Conservation (phyloP, 2,329 filamentous ascomycete species). For the Aureobasidium zeae region DNA sequence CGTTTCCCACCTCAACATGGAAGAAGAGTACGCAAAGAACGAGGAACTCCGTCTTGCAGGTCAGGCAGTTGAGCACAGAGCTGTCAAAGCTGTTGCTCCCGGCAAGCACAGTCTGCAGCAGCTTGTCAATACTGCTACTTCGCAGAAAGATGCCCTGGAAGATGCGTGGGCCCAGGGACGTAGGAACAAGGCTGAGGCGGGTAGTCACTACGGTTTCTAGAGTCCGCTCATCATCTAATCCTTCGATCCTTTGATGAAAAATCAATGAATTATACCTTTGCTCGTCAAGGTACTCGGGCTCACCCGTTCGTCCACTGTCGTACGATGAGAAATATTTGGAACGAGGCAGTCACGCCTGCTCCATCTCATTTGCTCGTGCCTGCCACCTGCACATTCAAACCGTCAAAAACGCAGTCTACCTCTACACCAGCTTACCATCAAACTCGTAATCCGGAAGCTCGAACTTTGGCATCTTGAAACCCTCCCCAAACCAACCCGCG, state of each 20-base stretch:
- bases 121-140: constrained; percentile 72
- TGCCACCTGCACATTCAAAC: too few species aligned
- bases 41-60: constrained; percentile 63
- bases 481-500: background rate
- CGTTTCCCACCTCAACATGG: constrained; percentile 80
- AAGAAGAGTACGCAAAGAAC: constrained; percentile 77
- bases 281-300: too few species aligned
- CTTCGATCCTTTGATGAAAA: background rate
- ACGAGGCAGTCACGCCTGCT: too few species aligned
- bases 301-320: too few species aligned
- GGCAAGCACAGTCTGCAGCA: constrained; percentile 86
- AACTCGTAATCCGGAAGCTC: constrained; percentile 4
- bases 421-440: background rate
- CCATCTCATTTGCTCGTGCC: too few species aligned
- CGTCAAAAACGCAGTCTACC: too few species aligned
- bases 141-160: constrained; percentile 77
- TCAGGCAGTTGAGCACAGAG: constrained; percentile 63
- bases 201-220: constrained; percentile 71
- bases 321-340: too few species aligned
- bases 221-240: too few species aligned
- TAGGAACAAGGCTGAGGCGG: constrained; percentile 72
- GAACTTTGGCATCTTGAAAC: background rate
- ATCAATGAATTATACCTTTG: background rate
- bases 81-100: constrained; percentile 70
- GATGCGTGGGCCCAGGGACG: constrained; percentile 81